Percentiles rank a stretch among this genome's conserved stretches.
These are phyloP conservation scores for Candida gigantensis DNA, from an alignment of 1,139 yeast species.

Conservation along the genomic window DNA sequence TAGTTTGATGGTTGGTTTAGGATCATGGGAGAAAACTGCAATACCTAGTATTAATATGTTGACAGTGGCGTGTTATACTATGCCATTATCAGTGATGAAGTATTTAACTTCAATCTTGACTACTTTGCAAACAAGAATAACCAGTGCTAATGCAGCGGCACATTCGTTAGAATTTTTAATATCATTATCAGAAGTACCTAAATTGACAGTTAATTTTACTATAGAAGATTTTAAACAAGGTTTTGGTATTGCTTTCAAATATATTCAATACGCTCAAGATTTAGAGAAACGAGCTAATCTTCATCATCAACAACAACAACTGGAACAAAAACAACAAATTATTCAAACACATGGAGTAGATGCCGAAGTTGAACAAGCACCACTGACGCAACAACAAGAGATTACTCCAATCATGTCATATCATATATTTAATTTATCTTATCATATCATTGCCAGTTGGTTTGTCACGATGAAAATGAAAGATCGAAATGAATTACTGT, in stretches of 20 bases:
- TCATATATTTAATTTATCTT: slow-evolving; percentile 65
- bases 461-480: slow-evolving; percentile 61
- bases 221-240: slow-evolving; percentile 77
- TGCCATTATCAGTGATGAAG: slow-evolving; percentile 73
- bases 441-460: slow-evolving; percentile 72
- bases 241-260: slow-evolving; percentile 80
- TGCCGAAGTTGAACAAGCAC: slow-evolving; percentile 41
- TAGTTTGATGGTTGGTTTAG: slow-evolving; percentile 63
- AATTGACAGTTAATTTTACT: slow-evolving; percentile 69
- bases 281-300: slow-evolving; percentile 25
- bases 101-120: slow-evolving; percentile 65
- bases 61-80: slow-evolving; percentile 77
- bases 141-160: slow-evolving; percentile 67
- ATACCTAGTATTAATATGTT: slow-evolving; percentile 77
- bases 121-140: slow-evolving; percentile 70
- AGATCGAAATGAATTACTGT: slow-evolving; percentile 60
- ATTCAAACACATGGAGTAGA: slow-evolving; percentile 44
- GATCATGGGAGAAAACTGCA: slow-evolving; percentile 78
- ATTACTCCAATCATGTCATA: slow-evolving; percentile 54
- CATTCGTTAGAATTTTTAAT: slow-evolving; percentile 76
- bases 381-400: slow-evolving; percentile 50
- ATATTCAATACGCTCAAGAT: slow-evolving; percentile 71
- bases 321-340: slow-evolving; percentile 1
- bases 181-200: slow-evolving; percentile 66
- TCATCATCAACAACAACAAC: slow-evolving; percentile 5